Conservation (phyloP, 83 land plant species). For the Diphasiastrum complanatum region DNA sequence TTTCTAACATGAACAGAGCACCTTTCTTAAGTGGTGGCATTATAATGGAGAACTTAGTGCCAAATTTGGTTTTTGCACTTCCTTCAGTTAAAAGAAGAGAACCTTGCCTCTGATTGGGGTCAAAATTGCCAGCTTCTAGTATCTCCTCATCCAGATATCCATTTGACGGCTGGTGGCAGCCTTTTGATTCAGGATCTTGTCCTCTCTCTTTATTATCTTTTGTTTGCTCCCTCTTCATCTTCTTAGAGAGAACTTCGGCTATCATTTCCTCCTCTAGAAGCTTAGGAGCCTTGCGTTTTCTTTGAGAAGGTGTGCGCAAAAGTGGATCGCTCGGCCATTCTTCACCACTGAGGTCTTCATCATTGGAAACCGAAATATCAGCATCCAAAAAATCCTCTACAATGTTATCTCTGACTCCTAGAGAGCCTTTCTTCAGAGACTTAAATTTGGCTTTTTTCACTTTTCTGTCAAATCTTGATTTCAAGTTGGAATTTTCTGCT, state of each 20-base stretch:
- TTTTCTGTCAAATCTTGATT: slow-evolving; percentile 62
- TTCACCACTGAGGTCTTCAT: too few species aligned
- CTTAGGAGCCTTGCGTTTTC: slow-evolving; percentile 35
- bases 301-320: slow-evolving; percentile 20
- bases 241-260: slow-evolving; percentile 44
- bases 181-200: neutral
- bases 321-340: too few species aligned
- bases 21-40: slow-evolving; percentile 58
- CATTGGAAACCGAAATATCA: too few species aligned
- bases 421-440: slow-evolving; percentile 58
- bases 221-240: slow-evolving; percentile 38
- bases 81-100: slow-evolving; percentile 22
- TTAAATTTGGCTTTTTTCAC: slow-evolving; percentile 75
- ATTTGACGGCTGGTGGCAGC: neutral
- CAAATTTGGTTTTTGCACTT: slow-evolving; percentile 38
- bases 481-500: slow-evolving; percentile 27
- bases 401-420: slow-evolving; percentile 32
- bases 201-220: neutral
- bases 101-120: neutral
- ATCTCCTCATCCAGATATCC: neutral
- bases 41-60: slow-evolving; percentile 63
- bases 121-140: slow-evolving; percentile 2
- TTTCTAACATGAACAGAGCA: slow-evolving; percentile 71
- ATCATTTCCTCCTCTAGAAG: slow-evolving; percentile 44
- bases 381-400: slow-evolving; percentile 44